Percentiles rank a stretch among this genome's conserved stretches.
Evolutionary conservation across 306 rosid genomes (phyloP).

Genomic region (Cotoneaster glaucophyllus): DNA sequence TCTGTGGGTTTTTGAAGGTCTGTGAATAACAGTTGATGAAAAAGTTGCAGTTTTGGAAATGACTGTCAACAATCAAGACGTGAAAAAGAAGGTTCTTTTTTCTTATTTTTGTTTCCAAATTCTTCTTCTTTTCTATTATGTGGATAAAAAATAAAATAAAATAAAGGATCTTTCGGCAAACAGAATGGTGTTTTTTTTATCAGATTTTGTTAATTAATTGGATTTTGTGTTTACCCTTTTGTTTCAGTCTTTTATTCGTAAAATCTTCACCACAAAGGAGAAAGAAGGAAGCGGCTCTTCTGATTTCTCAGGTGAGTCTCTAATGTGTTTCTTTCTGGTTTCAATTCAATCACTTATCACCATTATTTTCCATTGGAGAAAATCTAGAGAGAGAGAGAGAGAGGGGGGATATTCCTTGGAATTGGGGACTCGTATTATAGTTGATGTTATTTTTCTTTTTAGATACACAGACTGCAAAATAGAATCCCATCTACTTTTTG

Average conservation of each 20-base stretch:
- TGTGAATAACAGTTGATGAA: conserved; percentile 24
- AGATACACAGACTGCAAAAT: too few relatives aligned
- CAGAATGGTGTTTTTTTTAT: not conserved
- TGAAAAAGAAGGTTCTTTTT: conserved; percentile 34
- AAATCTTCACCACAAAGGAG: conserved; percentile 48
- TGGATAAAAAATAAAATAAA: too few relatives aligned
- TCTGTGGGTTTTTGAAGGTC: conserved; percentile 14
- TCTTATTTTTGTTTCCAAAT: not conserved
- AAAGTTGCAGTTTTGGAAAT: conserved; percentile 18
- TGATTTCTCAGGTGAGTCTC: conserved; percentile 60
- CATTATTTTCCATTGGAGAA: too few relatives aligned
- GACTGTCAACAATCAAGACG: conserved; percentile 29
- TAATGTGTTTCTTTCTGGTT: too few relatives aligned
- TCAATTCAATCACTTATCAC: too few relatives aligned
- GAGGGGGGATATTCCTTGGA: too few relatives aligned
- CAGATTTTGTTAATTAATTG: not conserved
- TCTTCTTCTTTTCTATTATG: not conserved
- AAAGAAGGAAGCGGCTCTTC: conserved; percentile 44
- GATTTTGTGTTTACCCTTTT: not conserved
- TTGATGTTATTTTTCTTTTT: too few relatives aligned
- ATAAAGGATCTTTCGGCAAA: not conserved
- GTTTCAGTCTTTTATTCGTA: conserved; percentile 68
- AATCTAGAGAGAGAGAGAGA: too few relatives aligned
- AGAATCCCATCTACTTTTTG: too few relatives aligned
- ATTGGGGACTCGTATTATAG: too few relatives aligned